Evolutionary conservation across 768 basidiomycete genomes (phyloP).

Genomic region (Sistotremastrum niveocremeum): DNA sequence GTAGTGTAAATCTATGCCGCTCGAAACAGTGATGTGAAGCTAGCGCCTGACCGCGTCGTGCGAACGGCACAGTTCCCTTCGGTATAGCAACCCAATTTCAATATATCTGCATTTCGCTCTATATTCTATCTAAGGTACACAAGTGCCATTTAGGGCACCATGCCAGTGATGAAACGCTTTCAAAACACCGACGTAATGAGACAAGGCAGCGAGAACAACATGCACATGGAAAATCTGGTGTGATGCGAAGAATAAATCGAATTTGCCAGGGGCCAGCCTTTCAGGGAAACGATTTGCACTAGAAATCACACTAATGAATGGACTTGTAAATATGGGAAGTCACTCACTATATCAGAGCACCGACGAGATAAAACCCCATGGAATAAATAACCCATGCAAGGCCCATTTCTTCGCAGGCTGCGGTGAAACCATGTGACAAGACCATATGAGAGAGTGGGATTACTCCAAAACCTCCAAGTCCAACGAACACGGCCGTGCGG

Average conservation of each 20-base stretch:
- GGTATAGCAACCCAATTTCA: too few relatives aligned
- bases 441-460: conserved; percentile 59
- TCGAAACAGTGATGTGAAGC: too few relatives aligned
- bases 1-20: too few relatives aligned
- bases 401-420: conserved; percentile 49
- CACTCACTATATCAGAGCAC: conserved; percentile 72
- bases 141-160: neutral
- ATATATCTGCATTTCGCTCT: too few relatives aligned
- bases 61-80: too few relatives aligned
- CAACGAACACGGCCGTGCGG: conserved; percentile 68
- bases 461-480: conserved; percentile 56
- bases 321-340: conserved; percentile 16
- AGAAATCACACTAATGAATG: conserved; percentile 11
- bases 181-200: conserved; percentile 48
- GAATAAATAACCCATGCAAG: conserved; percentile 56
- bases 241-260: conserved; percentile 67
- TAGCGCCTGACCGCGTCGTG: too few relatives aligned
- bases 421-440: conserved; percentile 39
- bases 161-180: conserved; percentile 50
- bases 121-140: too few relatives aligned
- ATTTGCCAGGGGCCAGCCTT: conserved; percentile 55
- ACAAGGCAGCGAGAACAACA: conserved; percentile 58
- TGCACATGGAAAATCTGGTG: conserved; percentile 86
- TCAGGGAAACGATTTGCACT: conserved; percentile 83
- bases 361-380: conserved; percentile 62